Base-by-base conservation (phyloP, 208 protist species). In the Strigomonas culicis region DNA sequence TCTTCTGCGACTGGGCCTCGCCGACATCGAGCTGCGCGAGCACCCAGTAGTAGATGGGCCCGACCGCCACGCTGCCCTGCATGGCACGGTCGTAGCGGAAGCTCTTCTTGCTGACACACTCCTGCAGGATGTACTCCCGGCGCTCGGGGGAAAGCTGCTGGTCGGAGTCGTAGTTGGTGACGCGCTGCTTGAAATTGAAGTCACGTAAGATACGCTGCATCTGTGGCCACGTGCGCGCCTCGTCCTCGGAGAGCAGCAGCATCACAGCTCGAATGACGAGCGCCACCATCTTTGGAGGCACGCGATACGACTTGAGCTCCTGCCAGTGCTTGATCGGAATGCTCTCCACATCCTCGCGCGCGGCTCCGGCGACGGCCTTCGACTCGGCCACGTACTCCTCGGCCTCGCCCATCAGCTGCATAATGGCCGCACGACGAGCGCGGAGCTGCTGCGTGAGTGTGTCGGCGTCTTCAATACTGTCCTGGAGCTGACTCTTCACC, bases 1-100 rank as follows among this genome's bases (percentile, higher is more conserved):
- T 55, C 72, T 84, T 78, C 70, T 94, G 77, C 39, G 72, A 79
- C 53, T 78, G 70, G 11, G 88, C 88, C 66, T 92, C 84, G 34
- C 80, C 77, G 28, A 66, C 77, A 65, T 94, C 88, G 27, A 94
- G 77, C 77, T 94, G 88, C 0, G 88, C 84, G 41, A 94, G 75
- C 50, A 89, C 80, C 86, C 88, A 94, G 75, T 94, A 94, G 71
- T 94, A 94, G 63, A 94, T 94, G 59, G 85, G 85, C 28, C 88
- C 85, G 27, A 92, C 72, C 4, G 88, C 88, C 50, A 81, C 66
- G 57, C 88, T 94, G 15, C 80, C 74, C 57, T 92, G 72, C 70
- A 90, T 79, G 4, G 85, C 85, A 43, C 82, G 71, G 65, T 91
- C 84, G 69, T 91, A 91, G 50, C 80, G 77, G 66, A 94, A 94